Conservation (phyloP, 192 early-diverging fungal species). For the Pilaira anomala region DNA sequence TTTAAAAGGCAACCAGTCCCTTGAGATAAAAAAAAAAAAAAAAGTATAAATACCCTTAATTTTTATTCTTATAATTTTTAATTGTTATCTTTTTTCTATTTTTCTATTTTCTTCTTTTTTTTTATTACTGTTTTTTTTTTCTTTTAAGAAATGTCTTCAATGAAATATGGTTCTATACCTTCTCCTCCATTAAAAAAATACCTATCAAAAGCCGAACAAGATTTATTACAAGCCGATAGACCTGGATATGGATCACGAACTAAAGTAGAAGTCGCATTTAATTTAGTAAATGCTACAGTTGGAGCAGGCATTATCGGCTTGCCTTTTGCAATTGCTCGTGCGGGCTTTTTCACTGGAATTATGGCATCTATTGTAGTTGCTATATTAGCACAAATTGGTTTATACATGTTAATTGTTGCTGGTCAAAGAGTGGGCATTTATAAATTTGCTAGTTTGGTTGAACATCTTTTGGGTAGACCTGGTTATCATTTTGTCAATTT, state of each 20-base stretch:
- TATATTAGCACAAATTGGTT: constrained; percentile 47
- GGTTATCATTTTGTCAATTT: constrained; percentile 56
- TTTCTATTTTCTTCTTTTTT: background rate
- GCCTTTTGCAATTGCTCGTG: constrained; percentile 61
- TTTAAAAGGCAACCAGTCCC: constrained; percentile 15
- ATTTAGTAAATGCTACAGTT: constrained; percentile 68
- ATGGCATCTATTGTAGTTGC: constrained; percentile 44
- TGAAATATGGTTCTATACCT: constrained; percentile 1
- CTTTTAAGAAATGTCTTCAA: background rate
- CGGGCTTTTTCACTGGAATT: constrained; percentile 60
- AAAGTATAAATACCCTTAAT: too few species aligned
- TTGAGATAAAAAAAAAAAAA: background rate
- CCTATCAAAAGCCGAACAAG: constrained; percentile 20
- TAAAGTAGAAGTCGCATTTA: constrained; percentile 48
- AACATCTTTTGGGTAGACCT: constrained; percentile 48
- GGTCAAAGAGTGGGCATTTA: constrained; percentile 56
- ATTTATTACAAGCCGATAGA: constrained; percentile 34
- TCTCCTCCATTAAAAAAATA: constrained; percentile 1
- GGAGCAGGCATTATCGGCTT: constrained; percentile 63
- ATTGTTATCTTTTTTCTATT: background rate
- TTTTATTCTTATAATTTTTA: too few species aligned
- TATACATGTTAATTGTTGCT: constrained; percentile 56
- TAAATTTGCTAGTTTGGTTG: constrained; percentile 52
- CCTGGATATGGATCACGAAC: constrained; percentile 44
- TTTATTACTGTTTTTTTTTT: background rate